Base-by-base conservation (phyloP, 306 rosid species). In the Inga leiocalycina region DNA sequence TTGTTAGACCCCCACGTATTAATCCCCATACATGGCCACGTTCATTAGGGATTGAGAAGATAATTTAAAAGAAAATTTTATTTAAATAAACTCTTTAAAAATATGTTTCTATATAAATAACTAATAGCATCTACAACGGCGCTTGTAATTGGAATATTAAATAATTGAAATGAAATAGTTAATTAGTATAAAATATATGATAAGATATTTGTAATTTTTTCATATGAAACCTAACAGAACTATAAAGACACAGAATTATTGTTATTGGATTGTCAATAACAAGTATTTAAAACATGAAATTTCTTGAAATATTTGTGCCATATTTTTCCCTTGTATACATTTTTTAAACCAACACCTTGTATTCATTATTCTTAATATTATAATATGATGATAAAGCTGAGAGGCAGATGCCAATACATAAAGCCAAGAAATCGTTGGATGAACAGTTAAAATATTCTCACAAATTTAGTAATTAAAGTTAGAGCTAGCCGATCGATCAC, bases 401-500 rank as follows among this genome's bases (percentile, higher is more conserved):
- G 70, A 76, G 76, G 37, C 85, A 74, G 86, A 83, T 68, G 86
- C 82, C 92, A 88, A 89, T 75, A 74, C 91, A 91, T 83, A 83
- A 89, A 88, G 73, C 91, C 90, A 83, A 74, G 74, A 80, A 76
- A 84, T 88, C 88, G 79, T 87, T 86, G 83, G 86, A 12, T 84
- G 59, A 54, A 79, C 22, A 56, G 46, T 45, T 86, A 84, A 87
- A 89, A 86, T 87, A 87, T 81, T 84, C 62, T 75, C 4, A 46
- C 6, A 72, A 72, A 86, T 86, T 85, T 77, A 89, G 88, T 84
- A 89, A 89, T 61, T 71, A 87, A 89, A 85, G 90, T 87, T 83
- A 80, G 77, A 77, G 56, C 44, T 77, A 81, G 56, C 71, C 79
- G 49, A 20, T 84, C 32, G 49, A 20, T 84, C 32, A 12, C 85